Base-by-base conservation (phyloP, 768 basidiomycete species). In the Galerina marginata region DNA sequence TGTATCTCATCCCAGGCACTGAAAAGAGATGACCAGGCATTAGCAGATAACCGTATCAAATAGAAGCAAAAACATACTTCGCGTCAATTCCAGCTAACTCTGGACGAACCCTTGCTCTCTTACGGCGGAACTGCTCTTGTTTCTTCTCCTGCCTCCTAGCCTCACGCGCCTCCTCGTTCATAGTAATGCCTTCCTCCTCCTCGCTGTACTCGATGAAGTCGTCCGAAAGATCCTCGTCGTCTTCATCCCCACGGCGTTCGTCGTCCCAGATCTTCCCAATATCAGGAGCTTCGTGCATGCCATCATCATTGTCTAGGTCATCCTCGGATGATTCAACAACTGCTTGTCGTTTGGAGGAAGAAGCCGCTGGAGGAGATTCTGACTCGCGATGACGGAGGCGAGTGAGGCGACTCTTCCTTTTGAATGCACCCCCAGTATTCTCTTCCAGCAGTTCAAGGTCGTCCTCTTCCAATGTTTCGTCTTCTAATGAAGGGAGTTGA, bases 1-100 rank as follows among this genome's bases (percentile, higher is more conserved):
- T 92, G 90, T 26, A 99, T 91, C 75, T 98, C 97, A 48, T 92
- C 90, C 94, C 95, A 97, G 26, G 94, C 90, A 68, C 94, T 96
- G 65, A 2, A 62, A 62, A 58, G 5, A 45, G n/a, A 37, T 65
- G 58, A 69, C 29, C 29, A 60, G 56, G 60, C 36, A 46, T 25
- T 33, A 54, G 15, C 29, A 56, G 53, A 46, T 26, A 39, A 33
- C 29, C 29, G 29, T 33, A 33, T 33, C 29, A n/a, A 43, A 44
- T 16, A 33, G 15, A 47, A 44, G 42, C 42, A 23, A 52, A 50
- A 40, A 83, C 92, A 76, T 71, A 93, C 94, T 83, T 89, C 44
- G 90, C 89, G 68, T 93, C 93, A 65, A 93, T 93, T 57, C 88
- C 95, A 61, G 85, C 86, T 65, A 88, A 79, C 71, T 88, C 90